These are phyloP conservation scores for Pleurotus ostreatus DNA, from an alignment of 768 basidiomycete species.

Conservation along the genomic window DNA sequence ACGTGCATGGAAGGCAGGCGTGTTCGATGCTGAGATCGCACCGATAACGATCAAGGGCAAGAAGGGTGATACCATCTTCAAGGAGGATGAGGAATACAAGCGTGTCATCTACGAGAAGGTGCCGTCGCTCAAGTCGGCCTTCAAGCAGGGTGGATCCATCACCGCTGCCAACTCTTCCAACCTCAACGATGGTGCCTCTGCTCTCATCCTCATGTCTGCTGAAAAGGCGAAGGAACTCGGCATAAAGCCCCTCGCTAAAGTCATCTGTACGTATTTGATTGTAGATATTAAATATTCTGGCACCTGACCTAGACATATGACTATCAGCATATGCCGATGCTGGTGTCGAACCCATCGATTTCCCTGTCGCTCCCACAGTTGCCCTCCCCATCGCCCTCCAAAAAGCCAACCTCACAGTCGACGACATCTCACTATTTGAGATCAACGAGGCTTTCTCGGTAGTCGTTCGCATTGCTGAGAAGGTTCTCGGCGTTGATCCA, in stretches of 20 bases:
- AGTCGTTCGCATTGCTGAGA: constrained; percentile 87
- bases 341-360: constrained; percentile 95
- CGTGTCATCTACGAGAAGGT: constrained; percentile 94
- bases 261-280: constrained; percentile 67
- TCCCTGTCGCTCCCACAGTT: constrained; percentile 91
- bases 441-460: constrained; percentile 98
- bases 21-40: constrained; percentile 83
- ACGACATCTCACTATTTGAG: constrained; percentile 91
- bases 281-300: no score
- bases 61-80: constrained; percentile 86
- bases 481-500: constrained; percentile 78
- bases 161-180: constrained; percentile 96
- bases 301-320: not conserved
- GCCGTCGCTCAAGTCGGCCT: constrained; percentile 81
- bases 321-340: constrained; percentile 88
- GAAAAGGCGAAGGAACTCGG: constrained; percentile 91
- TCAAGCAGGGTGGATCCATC: constrained; percentile 85
- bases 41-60: constrained; percentile 90
- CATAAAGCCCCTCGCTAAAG: constrained; percentile 87
- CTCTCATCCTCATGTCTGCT: constrained; percentile 90
- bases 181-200: constrained; percentile 94
- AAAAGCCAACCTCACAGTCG: constrained; percentile 75
- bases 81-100: constrained; percentile 98
- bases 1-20: constrained; percentile 83
- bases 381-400: constrained; percentile 87